Conservation (phyloP, 345 rosid genomes). For the Gossypium arboreum region DNA sequence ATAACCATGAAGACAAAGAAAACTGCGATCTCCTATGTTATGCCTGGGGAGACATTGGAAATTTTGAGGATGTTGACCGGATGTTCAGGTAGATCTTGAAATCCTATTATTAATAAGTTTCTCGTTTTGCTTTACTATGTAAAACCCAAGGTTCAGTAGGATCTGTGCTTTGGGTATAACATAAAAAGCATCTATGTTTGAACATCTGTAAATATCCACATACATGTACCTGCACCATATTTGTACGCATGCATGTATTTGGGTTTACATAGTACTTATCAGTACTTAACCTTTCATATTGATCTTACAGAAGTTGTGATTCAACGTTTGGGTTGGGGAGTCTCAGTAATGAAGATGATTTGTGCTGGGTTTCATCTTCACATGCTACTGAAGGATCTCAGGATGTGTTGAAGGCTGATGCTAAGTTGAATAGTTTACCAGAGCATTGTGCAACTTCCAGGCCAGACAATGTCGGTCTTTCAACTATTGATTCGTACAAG, state of each 20-base stretch:
- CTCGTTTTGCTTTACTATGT: background rate
- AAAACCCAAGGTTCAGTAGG: background rate
- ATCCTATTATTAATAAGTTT: background rate
- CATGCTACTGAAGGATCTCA: conserved; percentile 51
- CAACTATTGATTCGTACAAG: conserved; percentile 30
- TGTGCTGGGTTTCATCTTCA: conserved; percentile 58
- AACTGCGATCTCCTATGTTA: conserved; percentile 45
- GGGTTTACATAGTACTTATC: background rate
- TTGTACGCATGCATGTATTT: background rate
- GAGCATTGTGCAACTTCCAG: conserved; percentile 36
- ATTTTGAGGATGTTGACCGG: conserved; percentile 87
- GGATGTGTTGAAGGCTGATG: conserved; percentile 38
- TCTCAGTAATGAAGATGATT: conserved; percentile 17
- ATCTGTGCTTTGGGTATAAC: background rate
- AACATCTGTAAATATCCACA: background rate
- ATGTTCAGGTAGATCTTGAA: conserved; percentile 63
- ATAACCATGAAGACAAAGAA: conserved; percentile 53
- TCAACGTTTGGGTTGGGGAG: conserved; percentile 67
- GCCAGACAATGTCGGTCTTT: conserved; percentile 33
- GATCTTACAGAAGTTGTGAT: conserved; percentile 44
- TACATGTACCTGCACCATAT: background rate
- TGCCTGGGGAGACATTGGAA: conserved; percentile 79
- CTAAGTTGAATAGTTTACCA: conserved; percentile 33
- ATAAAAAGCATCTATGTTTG: background rate
- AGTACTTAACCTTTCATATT: background rate